Percentiles rank a stretch among this genome's conserved stretches.
Evolutionary conservation across 352 stramenopile genomes (phyloP).

Genomic region (Thalassiosira livingstoniorum): DNA sequence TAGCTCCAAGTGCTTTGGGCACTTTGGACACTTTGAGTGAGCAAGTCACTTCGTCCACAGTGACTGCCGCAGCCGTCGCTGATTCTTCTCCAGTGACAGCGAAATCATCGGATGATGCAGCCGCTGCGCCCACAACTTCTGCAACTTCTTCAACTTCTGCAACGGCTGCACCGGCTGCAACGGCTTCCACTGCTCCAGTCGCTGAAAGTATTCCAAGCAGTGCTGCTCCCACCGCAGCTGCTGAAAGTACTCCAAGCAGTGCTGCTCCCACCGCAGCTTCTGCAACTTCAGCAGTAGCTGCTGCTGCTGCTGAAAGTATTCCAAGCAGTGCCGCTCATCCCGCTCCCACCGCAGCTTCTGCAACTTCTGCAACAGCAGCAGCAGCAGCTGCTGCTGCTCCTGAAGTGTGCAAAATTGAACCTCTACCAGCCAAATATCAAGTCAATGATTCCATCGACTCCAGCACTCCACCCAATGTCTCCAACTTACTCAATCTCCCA

Average conservation of each 20-base stretch:
- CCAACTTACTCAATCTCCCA: slow-evolving; percentile 29
- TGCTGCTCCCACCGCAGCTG: too few relatives aligned
- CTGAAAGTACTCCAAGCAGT: too few relatives aligned
- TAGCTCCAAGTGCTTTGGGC: too few relatives aligned
- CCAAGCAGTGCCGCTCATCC: neutral
- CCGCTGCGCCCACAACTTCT: too few relatives aligned
- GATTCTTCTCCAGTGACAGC: too few relatives aligned
- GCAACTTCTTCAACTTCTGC: too few relatives aligned
- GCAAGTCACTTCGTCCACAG: too few relatives aligned
- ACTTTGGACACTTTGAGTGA: too few relatives aligned
- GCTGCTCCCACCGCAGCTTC: neutral
- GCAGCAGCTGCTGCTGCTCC: too few relatives aligned
- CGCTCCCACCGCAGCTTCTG: neutral
- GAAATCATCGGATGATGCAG: too few relatives aligned
- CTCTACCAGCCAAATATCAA: slow-evolving; percentile 32
- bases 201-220: neutral
- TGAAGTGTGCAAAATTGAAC: slow-evolving; percentile 30
- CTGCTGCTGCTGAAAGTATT: neutral
- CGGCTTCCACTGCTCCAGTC: neutral
- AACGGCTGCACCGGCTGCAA: neutral
- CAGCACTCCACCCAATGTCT: slow-evolving; percentile 28
- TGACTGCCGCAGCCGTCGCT: too few relatives aligned
- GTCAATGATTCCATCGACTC: neutral
- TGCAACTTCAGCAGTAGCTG: neutral
- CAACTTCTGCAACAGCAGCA: too few relatives aligned